Percentiles rank a stretch among this genome's conserved stretches.
These are phyloP conservation scores for Helotiales sp. DNA, from an alignment of 2,329 filamentous ascomycete genomes.

Conservation along the genomic window DNA sequence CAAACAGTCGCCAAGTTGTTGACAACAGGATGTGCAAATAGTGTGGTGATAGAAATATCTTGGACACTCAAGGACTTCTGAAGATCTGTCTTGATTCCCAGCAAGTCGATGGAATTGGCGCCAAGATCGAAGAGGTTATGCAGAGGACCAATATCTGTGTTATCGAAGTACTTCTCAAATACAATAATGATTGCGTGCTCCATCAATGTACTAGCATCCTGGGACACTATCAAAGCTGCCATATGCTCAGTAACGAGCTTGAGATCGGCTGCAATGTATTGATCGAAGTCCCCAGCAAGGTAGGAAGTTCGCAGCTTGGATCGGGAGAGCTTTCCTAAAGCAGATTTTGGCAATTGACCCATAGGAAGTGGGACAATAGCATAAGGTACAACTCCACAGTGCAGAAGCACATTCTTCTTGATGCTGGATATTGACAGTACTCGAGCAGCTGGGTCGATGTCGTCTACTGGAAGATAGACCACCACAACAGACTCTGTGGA, in stretches of 20 bases:
- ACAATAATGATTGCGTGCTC: conserved; percentile 25
- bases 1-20: conserved; percentile 32
- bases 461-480: conserved; percentile 39
- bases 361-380: conserved; percentile 32
- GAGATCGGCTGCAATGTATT: conserved; percentile 12
- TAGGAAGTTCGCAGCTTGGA: conserved; percentile 36
- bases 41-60: conserved; percentile 38
- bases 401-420: conserved; percentile 22
- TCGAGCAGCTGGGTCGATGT: conserved; percentile 26
- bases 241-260: conserved; percentile 20
- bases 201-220: conserved; percentile 21
- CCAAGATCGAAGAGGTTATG: conserved; percentile 36
- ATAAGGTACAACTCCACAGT: conserved; percentile 27
- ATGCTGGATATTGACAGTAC: conserved; percentile 29
- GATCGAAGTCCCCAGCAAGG: conserved; percentile 33
- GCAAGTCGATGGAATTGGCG: conserved; percentile 28
- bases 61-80: conserved; percentile 24
- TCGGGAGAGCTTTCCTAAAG: conserved; percentile 44
- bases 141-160: no score
- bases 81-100: conserved; percentile 18
- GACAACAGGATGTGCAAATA: conserved; percentile 39
- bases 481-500: conserved; percentile 43
- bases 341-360: conserved; percentile 35
- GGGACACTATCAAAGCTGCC: conserved; percentile 11
- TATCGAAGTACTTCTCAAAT: conserved; percentile 23